A percentile compares a stretch with the other conserved stretches of the same genome.
phyloP scores from a whole-genome alignment of 106 monocot genomes.

The Acorus gramineus region DNA sequence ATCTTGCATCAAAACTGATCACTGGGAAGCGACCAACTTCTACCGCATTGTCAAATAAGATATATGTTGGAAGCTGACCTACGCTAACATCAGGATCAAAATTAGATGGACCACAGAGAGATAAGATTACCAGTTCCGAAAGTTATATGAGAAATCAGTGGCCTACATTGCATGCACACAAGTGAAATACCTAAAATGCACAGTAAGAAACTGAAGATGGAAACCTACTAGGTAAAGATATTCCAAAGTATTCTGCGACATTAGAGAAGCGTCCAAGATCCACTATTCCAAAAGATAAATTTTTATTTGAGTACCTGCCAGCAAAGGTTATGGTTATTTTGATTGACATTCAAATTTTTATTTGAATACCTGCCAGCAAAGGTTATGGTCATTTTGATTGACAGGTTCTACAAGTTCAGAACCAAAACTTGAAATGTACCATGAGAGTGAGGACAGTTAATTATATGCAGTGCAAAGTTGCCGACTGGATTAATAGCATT shows the following conservation, averaged over 20 bases:
- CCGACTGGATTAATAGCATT: no score
- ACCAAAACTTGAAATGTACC: no score
- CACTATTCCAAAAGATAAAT: conserved; percentile 76
- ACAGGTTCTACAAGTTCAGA: no score
- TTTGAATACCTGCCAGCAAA: no score
- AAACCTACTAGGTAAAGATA: conserved; percentile 51
- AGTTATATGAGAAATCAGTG: no score
- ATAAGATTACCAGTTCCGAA: neutral
- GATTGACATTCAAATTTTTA: no score
- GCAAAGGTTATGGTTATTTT: neutral
- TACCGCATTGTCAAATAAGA: conserved; percentile 71
- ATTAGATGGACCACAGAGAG: neutral
- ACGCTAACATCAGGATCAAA: neutral
- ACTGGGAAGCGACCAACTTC: conserved; percentile 73
- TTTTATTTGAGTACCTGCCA: conserved; percentile 86
- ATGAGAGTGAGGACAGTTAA: no score
- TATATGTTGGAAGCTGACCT: conserved; percentile 69
- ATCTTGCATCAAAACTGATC: conserved; percentile 22
- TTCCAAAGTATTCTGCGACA: conserved; percentile 81
- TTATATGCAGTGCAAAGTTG: no score
- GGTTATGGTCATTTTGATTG: no score
- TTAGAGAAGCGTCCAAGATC: conserved; percentile 93
- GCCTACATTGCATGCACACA: no score
- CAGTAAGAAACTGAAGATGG: neutral
- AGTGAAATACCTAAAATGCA: neutral